Evolutionary conservation across 2,329 filamentous ascomycete genomes (phyloP).

Genomic region (Cytospora piceicola): DNA sequence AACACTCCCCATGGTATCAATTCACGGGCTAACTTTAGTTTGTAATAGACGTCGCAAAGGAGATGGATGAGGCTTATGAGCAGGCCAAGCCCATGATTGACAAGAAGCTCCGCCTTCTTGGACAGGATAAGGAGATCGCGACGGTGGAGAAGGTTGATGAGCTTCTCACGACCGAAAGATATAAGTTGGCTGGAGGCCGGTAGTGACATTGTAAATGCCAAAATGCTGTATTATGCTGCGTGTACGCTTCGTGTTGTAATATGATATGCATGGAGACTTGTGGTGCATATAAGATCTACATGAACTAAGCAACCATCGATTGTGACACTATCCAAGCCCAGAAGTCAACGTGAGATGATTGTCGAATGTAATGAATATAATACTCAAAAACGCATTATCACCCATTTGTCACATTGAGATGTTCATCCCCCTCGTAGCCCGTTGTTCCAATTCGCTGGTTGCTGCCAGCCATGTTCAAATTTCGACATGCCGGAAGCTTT

Average conservation of each 20-base stretch:
- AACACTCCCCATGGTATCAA: conserved; percentile 19
- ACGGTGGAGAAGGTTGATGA: conserved; percentile 62
- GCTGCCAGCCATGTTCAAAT: conserved; percentile 4
- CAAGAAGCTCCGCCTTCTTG: conserved; percentile 24
- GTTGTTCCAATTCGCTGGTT: neutral
- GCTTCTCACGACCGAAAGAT: conserved; percentile 57
- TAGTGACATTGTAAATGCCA: conserved; percentile 30
- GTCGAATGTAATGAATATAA: neutral
- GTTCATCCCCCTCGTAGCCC: neutral
- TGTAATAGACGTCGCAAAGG: conserved; percentile 52
- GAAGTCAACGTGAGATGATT: neutral
- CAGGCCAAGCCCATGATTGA: conserved; percentile 40
- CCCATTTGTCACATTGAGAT: neutral
- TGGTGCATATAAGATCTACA: neutral
- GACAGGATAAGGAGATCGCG: conserved; percentile 46
- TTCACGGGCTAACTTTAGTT: conserved; percentile 30
- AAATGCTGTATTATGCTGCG: conserved; percentile 15
- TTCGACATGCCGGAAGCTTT: conserved; percentile 10
- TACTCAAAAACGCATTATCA: neutral
- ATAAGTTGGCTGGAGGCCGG: conserved; percentile 42
- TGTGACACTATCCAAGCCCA: neutral
- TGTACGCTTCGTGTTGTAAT: neutral
- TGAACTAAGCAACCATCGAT: neutral
- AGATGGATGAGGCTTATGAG: conserved; percentile 54
- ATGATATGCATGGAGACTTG: neutral